These are phyloP conservation scores for Litchi chinensis DNA, from an alignment of 345 rosid genomes.

Conservation along the genomic window DNA sequence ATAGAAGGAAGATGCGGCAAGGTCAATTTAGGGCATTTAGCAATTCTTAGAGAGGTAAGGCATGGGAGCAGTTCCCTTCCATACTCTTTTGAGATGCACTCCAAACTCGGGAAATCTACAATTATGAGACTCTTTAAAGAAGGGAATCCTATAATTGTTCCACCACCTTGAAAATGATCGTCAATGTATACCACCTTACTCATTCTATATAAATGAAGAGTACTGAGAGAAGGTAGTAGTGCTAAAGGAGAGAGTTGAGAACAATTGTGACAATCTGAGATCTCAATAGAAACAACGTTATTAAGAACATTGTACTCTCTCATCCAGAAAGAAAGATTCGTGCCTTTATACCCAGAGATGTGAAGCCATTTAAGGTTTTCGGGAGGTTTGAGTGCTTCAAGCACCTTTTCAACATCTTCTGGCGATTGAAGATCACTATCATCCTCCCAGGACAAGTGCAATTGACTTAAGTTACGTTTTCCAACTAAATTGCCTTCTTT, in stretches of 20 bases:
- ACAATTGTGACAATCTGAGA: no score
- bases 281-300: no score
- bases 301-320: no score
- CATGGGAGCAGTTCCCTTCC: not conserved
- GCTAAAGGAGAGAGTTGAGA: no score
- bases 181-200: not conserved
- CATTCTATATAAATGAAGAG: not conserved
- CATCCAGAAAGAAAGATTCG: not conserved
- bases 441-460: no score
- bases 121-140: not conserved
- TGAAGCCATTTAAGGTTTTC: no score
- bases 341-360: no score
- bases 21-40: not conserved
- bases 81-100: not conserved
- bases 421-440: not conserved
- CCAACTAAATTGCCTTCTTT: not conserved
- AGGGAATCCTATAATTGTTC: not conserved
- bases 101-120: not conserved
- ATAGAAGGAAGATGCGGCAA: not conserved
- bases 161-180: not conserved
- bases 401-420: no score
- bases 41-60: not conserved
- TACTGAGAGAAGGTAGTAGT: no score
- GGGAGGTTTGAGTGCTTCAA: no score
- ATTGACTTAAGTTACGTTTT: no score